Evolutionary conservation across 2,329 filamentous ascomycete species (phyloP), one percentile per base, ranked within the genome.

Genomic region (Calonectria pseudoreteaudii): DNA sequence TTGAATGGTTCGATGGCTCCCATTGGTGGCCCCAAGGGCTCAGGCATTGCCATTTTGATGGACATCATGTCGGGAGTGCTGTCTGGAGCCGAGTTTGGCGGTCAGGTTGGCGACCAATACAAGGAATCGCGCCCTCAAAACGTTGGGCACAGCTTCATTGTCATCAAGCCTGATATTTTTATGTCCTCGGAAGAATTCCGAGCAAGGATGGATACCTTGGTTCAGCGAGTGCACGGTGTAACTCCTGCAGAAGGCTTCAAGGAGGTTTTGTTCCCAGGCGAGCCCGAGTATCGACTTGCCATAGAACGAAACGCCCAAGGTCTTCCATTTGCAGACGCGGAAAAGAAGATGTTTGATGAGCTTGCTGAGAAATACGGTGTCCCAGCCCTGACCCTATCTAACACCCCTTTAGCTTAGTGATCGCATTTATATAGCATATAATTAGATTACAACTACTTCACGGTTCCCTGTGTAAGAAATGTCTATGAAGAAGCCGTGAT

Each of bases 331-430:
- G 72, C 72, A 1, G 68, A 65, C 5, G 72, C 72, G 4, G 72
- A 74, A 47, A 74, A 74, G 68, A 68, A 67, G 34, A 74, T 74
- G 72, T 74, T 74, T 50, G 68, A 74, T 34, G 72, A 71, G 30
- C 36, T 74, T 9, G 62, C 72, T 11, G 56, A 36, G 34, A 71
- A 71, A 41, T 71, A 74, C 30, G 68, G 49, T 4, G 68, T 71
- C 26, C 36, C 68, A 14, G 10, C 66, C 11, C 38, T 74, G 9
- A 41, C 44, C 13, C 26, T 74, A 26, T 71, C 68, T 4, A 34
- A 50, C n/a, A 28, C 36, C 3, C 68, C 72, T 18, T 30, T 74
- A 31, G 68, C 41, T 28, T 56, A 60, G 49, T 30, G 3, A 72
- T 58, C 67, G 23, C 6, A 44, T 31, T 23, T 31, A 8, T 60